Evolutionary conservation across 441 rosid genomes (phyloP).

Genomic region (Pelargonium citronellum): DNA sequence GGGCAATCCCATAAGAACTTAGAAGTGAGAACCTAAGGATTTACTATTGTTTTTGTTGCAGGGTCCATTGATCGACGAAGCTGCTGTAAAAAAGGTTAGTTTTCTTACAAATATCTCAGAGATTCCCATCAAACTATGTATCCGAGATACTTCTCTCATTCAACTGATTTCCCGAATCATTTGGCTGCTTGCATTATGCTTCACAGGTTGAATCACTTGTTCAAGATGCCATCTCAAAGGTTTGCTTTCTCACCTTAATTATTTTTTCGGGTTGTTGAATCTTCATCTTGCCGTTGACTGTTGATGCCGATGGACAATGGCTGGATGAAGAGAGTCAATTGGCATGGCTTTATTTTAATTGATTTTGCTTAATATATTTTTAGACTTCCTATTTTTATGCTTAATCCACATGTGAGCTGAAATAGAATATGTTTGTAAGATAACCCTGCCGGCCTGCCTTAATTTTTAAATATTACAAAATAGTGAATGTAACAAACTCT

Average conservation of each 20-base stretch:
- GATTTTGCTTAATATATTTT: too few species aligned
- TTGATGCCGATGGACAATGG: not conserved
- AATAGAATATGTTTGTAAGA: too few species aligned
- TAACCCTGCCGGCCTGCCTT: too few species aligned
- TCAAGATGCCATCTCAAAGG: constrained; percentile 87
- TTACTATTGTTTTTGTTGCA: constrained; percentile 29
- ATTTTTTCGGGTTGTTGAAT: not conserved
- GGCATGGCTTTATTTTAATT: too few species aligned
- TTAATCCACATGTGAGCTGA: too few species aligned
- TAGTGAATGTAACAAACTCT: too few species aligned
- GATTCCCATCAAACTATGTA: constrained; percentile 5
- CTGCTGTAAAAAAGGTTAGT: constrained; percentile 77
- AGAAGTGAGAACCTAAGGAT: constrained; percentile 12
- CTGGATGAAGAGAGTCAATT: not conserved
- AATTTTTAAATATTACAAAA: too few species aligned
- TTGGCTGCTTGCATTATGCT: constrained; percentile 13
- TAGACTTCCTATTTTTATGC: too few species aligned
- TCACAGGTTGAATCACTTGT: constrained; percentile 77
- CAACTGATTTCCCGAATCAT: constrained; percentile 9
- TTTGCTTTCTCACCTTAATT: constrained; percentile 27
- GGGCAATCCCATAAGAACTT: too few species aligned
- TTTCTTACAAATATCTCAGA: constrained; percentile 16
- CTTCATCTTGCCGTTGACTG: not conserved
- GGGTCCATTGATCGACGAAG: constrained; percentile 97
- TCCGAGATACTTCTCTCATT: constrained; percentile 9